Base-by-base conservation (phyloP, 495 filamentous ascomycete species). In the Melanomma pulvis-pyrius region DNA sequence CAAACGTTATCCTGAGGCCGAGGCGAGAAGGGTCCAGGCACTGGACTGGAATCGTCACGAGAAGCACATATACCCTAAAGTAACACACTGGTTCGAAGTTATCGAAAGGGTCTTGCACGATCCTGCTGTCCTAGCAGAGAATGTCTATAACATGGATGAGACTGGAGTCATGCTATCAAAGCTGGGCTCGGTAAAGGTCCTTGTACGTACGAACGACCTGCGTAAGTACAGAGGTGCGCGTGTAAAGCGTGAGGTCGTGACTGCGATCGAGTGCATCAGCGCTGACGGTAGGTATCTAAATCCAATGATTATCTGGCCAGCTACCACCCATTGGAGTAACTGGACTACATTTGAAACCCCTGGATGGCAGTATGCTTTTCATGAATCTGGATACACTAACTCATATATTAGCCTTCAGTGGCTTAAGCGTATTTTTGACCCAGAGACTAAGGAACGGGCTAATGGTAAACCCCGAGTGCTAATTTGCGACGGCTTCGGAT, bases 151-250 rank as follows among this genome's bases (percentile, higher is more conserved):
- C 49, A 65, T 65, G 47, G 65, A 59, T 34, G 29, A 59, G 56
- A 59, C 56, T 30, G 56, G 50, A 49, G 65, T 68, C 73, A 77
- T 77, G 58, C 67, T 80, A 46, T 74, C 51, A 28, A 75, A 76
- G 66, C 77, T 72, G 13, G 59, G 73, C 58, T 77, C 74, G 57
- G 52, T 79, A 25, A 79, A 79, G 53, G 70, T 78, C 65, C 72
- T 79, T 39, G 59, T 78, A 71, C 24, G 67, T 71, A 79, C 71
- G 64, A 50, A 76, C 36, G 71, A 78, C 63, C 8, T 8, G 51
- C 72, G 66, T 69, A 56, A 70, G 12, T 76, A 76, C 72, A 72
- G 73, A 72, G 65, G 65, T 25, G 58, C 64, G 26, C 44, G 58
- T 30, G 49, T 62, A 13, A 67, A 67, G 48, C 64, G 74, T 60